Evolutionary conservation across 805 yeast species (phyloP), one percentile per base, ranked within the genome.

Genomic region (Hanseniaspora opuntiae): DNA sequence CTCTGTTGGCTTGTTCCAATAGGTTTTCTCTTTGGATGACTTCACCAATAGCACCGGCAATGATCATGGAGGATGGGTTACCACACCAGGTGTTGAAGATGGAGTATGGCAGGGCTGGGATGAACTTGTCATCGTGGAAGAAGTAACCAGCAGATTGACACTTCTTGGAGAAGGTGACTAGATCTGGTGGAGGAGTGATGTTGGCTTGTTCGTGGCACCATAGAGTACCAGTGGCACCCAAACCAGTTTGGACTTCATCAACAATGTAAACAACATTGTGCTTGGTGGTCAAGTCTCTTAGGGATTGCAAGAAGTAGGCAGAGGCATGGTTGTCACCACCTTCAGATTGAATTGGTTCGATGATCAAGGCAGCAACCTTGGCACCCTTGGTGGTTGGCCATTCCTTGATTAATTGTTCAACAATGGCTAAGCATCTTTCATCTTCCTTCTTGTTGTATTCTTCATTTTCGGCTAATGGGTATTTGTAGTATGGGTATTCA

Each of bases 311-410:
- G 65, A 78, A 81, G 52, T 66, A 71, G 22, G 77, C 66, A 14
- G 82, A 73, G 0, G 82, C 86, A 60, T 81, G 86, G 70, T 81
- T 81, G 65, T 81, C 86, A 63, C 86, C 86, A 63, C 86, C 86
- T 70, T 81, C 86, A 8, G 85, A 75, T 67, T 81, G 86, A 57
- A 81, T 80, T 10, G 97, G 97, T 73, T 89, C 97, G 58, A 88
- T 79, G 63, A 89, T 78, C 53, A 86, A 74, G 51, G 95, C 96
- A 45, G 96, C 96, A 60, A 90, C 81, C 56, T 95, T 95, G 50
- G 70, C 68, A 20, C 47, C 44, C 17, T 50, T 42, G 9, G 53
- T 16, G 20, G 42, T 5, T 57, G 74, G 69, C 88, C 90, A 82
- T 25, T 75, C 73, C 53, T 73, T 69, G 66, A 87, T 76, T 58